Conservation (phyloP, 306 rosid genomes). For the Corylus heterophylla region DNA sequence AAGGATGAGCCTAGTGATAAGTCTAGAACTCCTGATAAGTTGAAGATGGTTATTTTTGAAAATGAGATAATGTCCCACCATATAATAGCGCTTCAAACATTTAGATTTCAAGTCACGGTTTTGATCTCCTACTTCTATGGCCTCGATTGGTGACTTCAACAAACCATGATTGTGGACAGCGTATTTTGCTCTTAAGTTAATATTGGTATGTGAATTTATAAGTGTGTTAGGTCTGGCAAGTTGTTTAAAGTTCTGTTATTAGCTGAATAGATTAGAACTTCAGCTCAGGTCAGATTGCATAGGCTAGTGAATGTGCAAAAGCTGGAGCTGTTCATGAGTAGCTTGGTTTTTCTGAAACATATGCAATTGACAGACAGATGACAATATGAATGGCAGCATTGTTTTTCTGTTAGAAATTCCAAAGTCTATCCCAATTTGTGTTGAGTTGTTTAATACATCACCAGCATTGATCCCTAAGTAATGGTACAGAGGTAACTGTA, state of each 20-base stretch:
- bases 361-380: background rate
- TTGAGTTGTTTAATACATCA: background rate
- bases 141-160: background rate
- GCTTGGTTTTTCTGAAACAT: background rate
- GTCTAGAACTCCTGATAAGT: background rate
- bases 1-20: background rate
- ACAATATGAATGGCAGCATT: background rate
- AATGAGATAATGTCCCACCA: background rate
- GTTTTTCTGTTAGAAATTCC: background rate
- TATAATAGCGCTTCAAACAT: background rate
- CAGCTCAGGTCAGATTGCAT: background rate
- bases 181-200: background rate
- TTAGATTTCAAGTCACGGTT: background rate
- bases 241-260: background rate
- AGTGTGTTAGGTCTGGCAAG: background rate
- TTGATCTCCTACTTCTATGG: background rate
- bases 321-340: slow-evolving; percentile 6
- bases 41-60: background rate
- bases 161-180: background rate
- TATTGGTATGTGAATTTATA: background rate
- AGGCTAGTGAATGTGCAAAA: background rate
- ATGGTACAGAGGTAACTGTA: background rate
- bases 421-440: background rate
- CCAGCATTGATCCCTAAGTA: background rate
- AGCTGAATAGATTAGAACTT: background rate